Conservation (phyloP, 164 flowering plant species). For the Vitis rupestris region DNA sequence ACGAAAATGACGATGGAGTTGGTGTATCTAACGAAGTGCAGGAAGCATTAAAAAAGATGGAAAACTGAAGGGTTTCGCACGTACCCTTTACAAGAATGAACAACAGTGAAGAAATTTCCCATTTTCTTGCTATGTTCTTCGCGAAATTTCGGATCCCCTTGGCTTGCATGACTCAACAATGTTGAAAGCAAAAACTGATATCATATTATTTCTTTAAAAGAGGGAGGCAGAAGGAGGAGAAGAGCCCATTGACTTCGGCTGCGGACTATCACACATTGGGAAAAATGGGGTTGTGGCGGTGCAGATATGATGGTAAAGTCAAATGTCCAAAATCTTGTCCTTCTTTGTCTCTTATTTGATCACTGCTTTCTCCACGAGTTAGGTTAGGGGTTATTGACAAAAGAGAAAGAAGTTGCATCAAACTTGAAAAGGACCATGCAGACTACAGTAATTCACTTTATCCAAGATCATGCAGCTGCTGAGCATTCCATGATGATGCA, state of each 20-base stretch:
- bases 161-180: neutral
- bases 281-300: conserved; percentile 23
- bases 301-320: conserved; percentile 23
- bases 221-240: neutral
- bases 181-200: neutral
- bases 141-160: neutral
- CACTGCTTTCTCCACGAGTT: conserved; percentile 20
- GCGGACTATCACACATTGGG: neutral
- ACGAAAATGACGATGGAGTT: no score
- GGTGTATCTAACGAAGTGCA: neutral
- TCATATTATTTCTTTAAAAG: neutral
- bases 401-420: conserved; percentile 10
- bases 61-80: neutral
- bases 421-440: conserved; percentile 28
- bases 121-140: conserved; percentile 5
- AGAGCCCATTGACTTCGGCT: neutral
- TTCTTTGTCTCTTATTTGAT: conserved; percentile 4
- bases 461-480: no score
- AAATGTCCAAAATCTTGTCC: conserved; percentile 8
- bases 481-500: no score
- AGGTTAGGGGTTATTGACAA: conserved; percentile 36
- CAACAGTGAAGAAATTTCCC: conserved; percentile 24
- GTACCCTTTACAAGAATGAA: conserved; percentile 13
- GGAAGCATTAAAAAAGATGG: neutral
- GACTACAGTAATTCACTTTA: neutral